Base-by-base conservation (phyloP, 2,329 filamentous ascomycete species). In the Coniella vitis region DNA sequence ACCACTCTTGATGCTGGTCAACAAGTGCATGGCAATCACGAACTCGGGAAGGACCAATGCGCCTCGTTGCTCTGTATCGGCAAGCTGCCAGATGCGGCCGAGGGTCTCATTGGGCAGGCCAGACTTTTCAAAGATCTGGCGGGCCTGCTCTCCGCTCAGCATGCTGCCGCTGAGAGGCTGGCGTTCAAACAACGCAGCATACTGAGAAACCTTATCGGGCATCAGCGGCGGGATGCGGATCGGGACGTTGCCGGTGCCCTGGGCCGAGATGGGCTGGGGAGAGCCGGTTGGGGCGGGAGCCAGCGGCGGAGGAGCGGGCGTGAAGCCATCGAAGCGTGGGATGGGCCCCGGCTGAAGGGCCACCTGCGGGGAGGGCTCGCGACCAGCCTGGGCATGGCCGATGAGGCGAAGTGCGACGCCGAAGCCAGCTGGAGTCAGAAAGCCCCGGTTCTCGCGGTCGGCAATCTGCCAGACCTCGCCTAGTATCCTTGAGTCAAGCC, bases 401-500 rank as follows among this genome's bases (percentile, higher is more conserved):
- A 98, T 97, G 64, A 98, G 81, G 61, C 93, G 82, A 63, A 98
- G 71, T 50, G 95, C 93, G 64, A 95, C 81, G 53, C 90, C 88
- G 70, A 98, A 98, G 64, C 91, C 93, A 37, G 90, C 81, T 17
- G 90, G 90, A 31, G 90, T 96, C 57, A 98, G 74, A 58, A 97
- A 86, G 45, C 93, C 93, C 56, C 90, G 83, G 72, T 98, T 98
- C 72, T 97, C 91, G 57, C 81, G 90, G 71, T 98, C 93, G 58
- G 93, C 91, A 65, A 98, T 93, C 71, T 97, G 91, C 93, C 93
- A 98, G 76, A 98, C 87, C 80, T 95, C 84, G 67, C 91, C 93
- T 52, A 98, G 76, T 42, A 93, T 77, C 54, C 87, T 83, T 47
- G 90, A 88, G 54, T 91, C 83, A 42, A 98, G 76, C 58, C 87